Base-by-base conservation (phyloP, 2,329 filamentous ascomycete genomes). In the Colletotrichum ledebouriae region DNA sequence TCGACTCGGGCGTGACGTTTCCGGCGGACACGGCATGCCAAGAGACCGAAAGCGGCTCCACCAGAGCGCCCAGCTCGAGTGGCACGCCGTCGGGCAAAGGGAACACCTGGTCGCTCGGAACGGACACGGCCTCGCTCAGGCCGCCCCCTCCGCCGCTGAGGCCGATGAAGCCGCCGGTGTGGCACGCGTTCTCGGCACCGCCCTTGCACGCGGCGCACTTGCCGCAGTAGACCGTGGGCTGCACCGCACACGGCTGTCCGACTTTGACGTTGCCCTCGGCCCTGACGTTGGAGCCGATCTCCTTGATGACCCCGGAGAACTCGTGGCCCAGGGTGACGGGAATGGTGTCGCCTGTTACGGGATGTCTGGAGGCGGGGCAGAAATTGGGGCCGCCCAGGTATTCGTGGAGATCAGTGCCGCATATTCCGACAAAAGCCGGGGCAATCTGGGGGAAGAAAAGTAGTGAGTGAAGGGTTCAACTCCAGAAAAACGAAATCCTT, bases 281-380 rank as follows among this genome's bases (percentile, higher is more conserved):
- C 37, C 39, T 39, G 15, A 68, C 60, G 0, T 49, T 25, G 11
- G 65, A 55, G 29, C 65, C 65, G 15, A 90, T 78, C 72, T 89
- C 86, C n/a, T 83, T 81, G 42, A 91, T 78, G 2, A 83, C 83
- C 17, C 88, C 89, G 12, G 83, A 86, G 76, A 90, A 88, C 74
- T 91, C 89, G 73, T 91, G 89, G 47, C 89, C 89, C 34, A 90
- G 78, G 1, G 82, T 87, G 25, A 90, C 81, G 7, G 88, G 89
- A 39, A 87, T 81, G 4, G 78, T 80, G 57, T 86, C 85, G 47
- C 83, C 79, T 0, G 87, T 90, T 11, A 89, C 75, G 2, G 84
- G 84, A 71, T 91, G 88, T 1, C 86, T 86, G 25, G 68, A 70
- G 29, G 71, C 72, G 29, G 76, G 76, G 56, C 76, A 73, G 41